Base-by-base conservation (phyloP, 176 grass and related monocot species). In the Canna indica region DNA sequence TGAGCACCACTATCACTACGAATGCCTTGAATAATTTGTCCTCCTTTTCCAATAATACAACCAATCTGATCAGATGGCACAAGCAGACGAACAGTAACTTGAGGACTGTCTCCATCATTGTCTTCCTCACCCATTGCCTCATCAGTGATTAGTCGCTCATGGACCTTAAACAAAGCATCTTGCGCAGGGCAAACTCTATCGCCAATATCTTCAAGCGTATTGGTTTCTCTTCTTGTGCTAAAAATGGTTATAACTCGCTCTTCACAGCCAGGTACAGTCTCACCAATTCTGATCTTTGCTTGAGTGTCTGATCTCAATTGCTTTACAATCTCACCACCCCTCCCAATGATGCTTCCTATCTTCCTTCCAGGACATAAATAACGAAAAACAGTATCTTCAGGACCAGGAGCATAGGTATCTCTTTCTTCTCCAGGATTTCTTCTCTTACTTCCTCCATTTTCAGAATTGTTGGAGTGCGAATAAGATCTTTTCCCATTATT, bases 51-150 rank as follows among this genome's bases (percentile, higher is more conserved):
- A 85, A 96, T 87, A 72, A 96, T 91, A 70, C 93, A 91, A 57
- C 93, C 93, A 76, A 96, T 96, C 79, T 96, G 93, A 79, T 96
- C 88, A 67, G 93, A 91, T 36, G 93, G 93, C 50, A 96, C 93
- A 80, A 96, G 81, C 70, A 96, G 76, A 35, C 88, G 81, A 71
- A 80, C 75, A 8, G 86, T 90, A 70, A 81, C 77, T 76, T 96
- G 86, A 73, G 68, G 54, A 66, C 38, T 76, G 73, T 56, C 77
- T 29, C 75, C 86, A 76, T 91, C 93, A 36, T 71, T 71, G n/a
- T 96, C 88, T 81, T 96, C 83, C 0, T 86, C 76, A 9, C 46
- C 78, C 42, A 62, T 59, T 73, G 41, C 66, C 29, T 89, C 88
- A 75, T 91, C 93, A 17, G 64, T 74, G 30, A 90, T 64, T 36